phyloP scores from a whole-genome alignment of 805 yeast genomes.

The Candida alai region DNA sequence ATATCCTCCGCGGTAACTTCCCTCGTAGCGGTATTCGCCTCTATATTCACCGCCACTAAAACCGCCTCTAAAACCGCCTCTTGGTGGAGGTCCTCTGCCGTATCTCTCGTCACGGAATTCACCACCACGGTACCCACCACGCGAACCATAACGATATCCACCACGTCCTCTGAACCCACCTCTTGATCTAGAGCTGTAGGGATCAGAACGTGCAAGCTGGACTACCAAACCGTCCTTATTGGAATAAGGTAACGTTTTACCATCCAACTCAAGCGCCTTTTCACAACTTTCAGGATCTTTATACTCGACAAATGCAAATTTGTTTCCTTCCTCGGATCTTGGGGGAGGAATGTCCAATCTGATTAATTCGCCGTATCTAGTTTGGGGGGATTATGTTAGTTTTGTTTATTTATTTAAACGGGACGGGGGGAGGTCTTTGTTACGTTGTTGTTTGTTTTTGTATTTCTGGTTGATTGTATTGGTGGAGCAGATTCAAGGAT shows the following conservation, averaged over 20 bases:
- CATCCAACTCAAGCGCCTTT: constrained; percentile 46
- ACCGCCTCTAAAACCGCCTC: constrained; percentile 19
- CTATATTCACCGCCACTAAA: constrained; percentile 19
- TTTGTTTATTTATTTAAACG: constrained; percentile 7
- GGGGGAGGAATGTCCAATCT: constrained; percentile 64
- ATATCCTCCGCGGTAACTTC: constrained; percentile 17
- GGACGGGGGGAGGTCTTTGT: constrained; percentile 1
- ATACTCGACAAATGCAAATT: constrained; percentile 63
- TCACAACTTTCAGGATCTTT: constrained; percentile 50
- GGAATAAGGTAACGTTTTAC: constrained; percentile 42
- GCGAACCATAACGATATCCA: constrained; percentile 22
- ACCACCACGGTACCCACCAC: constrained; percentile 20
- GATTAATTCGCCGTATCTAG: constrained; percentile 53
- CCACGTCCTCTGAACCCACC: constrained; percentile 29
- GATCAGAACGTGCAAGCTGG: constrained; percentile 55
- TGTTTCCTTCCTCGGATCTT: constrained; percentile 53
- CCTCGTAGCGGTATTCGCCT: too few species aligned
- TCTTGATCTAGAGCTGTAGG: constrained; percentile 37
- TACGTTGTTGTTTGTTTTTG: constrained; percentile 4
- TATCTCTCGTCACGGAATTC: too few species aligned
- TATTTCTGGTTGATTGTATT: constrained; percentile 6
- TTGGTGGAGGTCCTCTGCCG: constrained; percentile 9
- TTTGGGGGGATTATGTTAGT: constrained; percentile 8
- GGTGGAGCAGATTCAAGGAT: neutral
- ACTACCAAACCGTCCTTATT: constrained; percentile 42